phyloP scores from a whole-genome alignment of 2,329 filamentous ascomycete genomes.

The Trichophyton equinum region DNA sequence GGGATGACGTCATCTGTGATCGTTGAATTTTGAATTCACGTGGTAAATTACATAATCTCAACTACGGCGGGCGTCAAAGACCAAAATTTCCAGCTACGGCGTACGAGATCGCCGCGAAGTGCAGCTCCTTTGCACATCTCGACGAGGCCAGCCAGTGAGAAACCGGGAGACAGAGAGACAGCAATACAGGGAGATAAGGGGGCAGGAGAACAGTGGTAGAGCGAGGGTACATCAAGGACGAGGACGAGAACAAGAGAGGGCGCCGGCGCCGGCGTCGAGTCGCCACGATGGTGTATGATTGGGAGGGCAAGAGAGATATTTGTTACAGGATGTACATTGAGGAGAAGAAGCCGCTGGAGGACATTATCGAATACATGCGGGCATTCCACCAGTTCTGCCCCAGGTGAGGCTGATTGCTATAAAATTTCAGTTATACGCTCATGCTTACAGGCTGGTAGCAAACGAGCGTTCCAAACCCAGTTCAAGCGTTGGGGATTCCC shows the following conservation, averaged over 20 bases:
- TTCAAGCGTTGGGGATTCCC: slow-evolving; percentile 72
- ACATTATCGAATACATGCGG: slow-evolving; percentile 62
- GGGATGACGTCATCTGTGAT: background rate
- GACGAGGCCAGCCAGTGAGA: too few species aligned
- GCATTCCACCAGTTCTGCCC: slow-evolving; percentile 54
- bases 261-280: background rate
- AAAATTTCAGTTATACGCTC: background rate
- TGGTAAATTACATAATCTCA: background rate
- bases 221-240: too few species aligned
- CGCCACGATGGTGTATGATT: slow-evolving; percentile 44
- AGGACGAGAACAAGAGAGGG: background rate
- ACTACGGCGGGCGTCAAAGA: background rate
- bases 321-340: slow-evolving; percentile 64
- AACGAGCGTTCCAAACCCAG: slow-evolving; percentile 62
- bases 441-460: slow-evolving; percentile 38
- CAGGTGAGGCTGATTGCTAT: slow-evolving; percentile 41
- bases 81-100: background rate
- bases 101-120: background rate
- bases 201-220: too few species aligned
- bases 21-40: background rate
- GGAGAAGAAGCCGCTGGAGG: slow-evolving; percentile 58
- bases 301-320: slow-evolving; percentile 53
- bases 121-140: background rate
- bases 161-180: background rate
- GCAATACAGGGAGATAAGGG: background rate